phyloP scores from a whole-genome alignment of 306 rosid species.

The Sindora glabra region DNA sequence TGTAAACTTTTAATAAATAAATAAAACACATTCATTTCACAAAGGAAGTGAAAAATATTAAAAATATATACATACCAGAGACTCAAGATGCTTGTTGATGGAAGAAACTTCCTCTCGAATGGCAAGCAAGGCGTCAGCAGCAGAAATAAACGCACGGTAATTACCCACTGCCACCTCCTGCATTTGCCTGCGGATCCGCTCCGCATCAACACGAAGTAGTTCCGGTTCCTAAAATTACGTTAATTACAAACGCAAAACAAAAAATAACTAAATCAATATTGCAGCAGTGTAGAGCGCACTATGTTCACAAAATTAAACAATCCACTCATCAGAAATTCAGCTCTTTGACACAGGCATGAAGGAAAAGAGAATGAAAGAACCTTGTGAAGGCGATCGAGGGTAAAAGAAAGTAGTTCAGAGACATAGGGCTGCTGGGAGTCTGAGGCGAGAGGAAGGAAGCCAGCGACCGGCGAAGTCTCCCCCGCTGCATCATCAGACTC shows the following conservation, averaged over 20 bases:
- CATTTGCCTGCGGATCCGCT: conserved; percentile 95
- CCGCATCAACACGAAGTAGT: conserved; percentile 95
- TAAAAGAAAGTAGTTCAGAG: conserved; percentile 93
- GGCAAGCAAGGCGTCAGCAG: conserved; percentile 81
- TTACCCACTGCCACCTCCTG: conserved; percentile 93
- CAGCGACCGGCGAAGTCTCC: conserved; percentile 26
- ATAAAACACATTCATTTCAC: not conserved
- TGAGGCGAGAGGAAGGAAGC: conserved; percentile 74
- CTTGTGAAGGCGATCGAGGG: conserved; percentile 97
- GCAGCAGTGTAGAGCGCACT: not conserved
- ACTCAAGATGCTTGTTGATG: conserved; percentile 30
- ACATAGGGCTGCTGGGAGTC: conserved; percentile 90
- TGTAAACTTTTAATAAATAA: too few species aligned
- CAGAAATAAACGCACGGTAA: conserved; percentile 84
- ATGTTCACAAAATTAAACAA: not conserved
- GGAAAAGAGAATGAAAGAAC: conserved; percentile 13
- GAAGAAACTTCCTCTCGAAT: conserved; percentile 72
- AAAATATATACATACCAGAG: conserved; percentile 18
- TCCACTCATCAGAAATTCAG: not conserved
- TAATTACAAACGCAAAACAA: not conserved
- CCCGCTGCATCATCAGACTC: conserved; percentile 43
- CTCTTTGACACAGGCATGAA: not conserved
- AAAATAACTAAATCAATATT: not conserved
- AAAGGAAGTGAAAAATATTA: not conserved
- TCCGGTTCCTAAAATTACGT: conserved; percentile 70